Base-by-base conservation (phyloP, 192 early-diverging fungal genomes). In the Gaertneriomyces semiglobifer region DNA sequence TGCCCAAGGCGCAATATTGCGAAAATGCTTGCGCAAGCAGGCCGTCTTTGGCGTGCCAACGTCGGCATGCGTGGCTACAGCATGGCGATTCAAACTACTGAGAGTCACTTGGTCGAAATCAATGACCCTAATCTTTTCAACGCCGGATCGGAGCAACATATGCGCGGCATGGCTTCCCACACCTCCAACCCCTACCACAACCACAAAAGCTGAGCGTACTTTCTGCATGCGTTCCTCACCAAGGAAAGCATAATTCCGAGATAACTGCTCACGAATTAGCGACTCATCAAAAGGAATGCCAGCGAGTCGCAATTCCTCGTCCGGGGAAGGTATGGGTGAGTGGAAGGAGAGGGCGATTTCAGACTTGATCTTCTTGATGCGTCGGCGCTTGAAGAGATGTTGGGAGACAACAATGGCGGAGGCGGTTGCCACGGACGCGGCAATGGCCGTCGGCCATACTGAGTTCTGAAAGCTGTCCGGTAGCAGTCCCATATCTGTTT, bases 101-200 rank as follows among this genome's bases (percentile, higher is more conserved):
- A 97, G 76, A 1, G 94, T 92, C 12, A 98, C 95, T 76, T 97
- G 94, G 77, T 98, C 96, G 78, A 98, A 98, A 62, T 98, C 96
- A 57, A 98, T 93, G 41, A 98, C 73, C 16, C 95, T 85, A 43
- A 98, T 77, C 38, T 81, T 81, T 63, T 77, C 86, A 1, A 96
- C 90, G 19, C 96, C 96, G 12, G 91, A 88, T 51, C 95, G 82
- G 58, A 93, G 64, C 10, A 98, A 81, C 93, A 98, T 93, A 46
- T 92, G 79, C 5, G 95, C 93, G 44, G 77, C 77, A 71, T 79
- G 77, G 44, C 73, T 76, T 9, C 76, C 69, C 4, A 98, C 96
- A 6, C 96, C 96, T 14, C 96, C 96, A 5, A 91, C 85, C 43
- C 96, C 96, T 10, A 98, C 94, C 42, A 98, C 91, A 60, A 98